Base-by-base conservation (phyloP, 129 eudicot genomes). In the Chrysanthemum seticuspe region DNA sequence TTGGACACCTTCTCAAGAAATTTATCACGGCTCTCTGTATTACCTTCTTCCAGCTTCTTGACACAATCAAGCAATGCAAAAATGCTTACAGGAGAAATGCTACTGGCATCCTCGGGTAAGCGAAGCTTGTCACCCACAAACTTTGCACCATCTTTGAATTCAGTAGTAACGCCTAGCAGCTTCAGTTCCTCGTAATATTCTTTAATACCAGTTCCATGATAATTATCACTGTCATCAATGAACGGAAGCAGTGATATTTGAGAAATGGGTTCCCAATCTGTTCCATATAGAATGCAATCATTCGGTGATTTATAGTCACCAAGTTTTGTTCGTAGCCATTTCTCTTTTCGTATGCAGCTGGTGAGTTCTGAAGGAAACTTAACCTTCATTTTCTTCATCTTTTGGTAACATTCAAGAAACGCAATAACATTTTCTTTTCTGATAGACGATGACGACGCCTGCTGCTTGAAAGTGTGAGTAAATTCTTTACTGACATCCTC, bases 311-410 rank as follows among this genome's bases (percentile, higher is more conserved):
- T 73, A 80, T 67, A 81, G 36, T 78, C 88, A 55, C 83, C 87
- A 27, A 84, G 85, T 34, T 84, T 83, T 14, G 92, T 87, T 18
- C 74, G 66, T 62, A 87, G 45, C 92, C 87, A 87, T 74, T 79
- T 79, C 31, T 13, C 79, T 59, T 79, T 76, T 14, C 6, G 29
- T 9, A 87, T 49, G 70, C 92, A 75, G 4, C 60, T 71, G 70
- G 12, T 73, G 13, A 87, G 60, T 27, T 87, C 81, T 2, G 53
- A 1, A 40, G 86, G 75, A 60, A 84, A 56, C 1, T 68, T 14
- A 7, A 52, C 21, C 13, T 27, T 21, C 49, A 52, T 10, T 2
- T 27, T 67, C 72, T 68, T 76, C 8, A 76, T 51, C 66, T 81
- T 77, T 62, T 76, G 70, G 78, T 65, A 87, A 13, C 77, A 82